These are phyloP conservation scores for Talinum fruticosum DNA, from an alignment of 148 eudicot species.

Conservation along the genomic window DNA sequence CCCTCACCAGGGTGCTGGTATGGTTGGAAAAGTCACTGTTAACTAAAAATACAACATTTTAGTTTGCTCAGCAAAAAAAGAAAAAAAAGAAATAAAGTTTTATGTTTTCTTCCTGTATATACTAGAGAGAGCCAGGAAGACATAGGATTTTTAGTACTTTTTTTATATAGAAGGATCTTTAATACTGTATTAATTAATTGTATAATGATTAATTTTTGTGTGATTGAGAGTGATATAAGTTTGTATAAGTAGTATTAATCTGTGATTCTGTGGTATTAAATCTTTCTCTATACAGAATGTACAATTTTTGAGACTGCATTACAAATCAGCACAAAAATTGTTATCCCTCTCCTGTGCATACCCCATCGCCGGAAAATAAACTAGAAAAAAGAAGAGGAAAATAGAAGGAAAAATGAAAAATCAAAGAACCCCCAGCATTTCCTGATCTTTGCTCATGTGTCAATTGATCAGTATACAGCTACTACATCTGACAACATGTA, in stretches of 20 bases:
- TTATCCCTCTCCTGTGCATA: constrained; percentile 15
- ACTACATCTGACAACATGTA: neutral
- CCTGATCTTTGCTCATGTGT: constrained; percentile 1
- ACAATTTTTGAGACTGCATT: constrained; percentile 15
- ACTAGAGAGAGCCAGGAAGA: no score
- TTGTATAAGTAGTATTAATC: neutral
- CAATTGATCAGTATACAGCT: constrained; percentile 3
- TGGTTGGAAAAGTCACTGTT: constrained; percentile 84
- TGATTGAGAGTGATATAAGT: neutral
- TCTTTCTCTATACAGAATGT: constrained; percentile 13
- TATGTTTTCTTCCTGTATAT: no score
- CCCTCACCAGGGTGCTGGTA: constrained; percentile 96
- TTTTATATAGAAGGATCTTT: no score
- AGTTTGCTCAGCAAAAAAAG: no score
- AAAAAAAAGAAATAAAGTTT: no score
- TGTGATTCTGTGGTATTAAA: no score
- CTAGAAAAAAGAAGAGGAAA: neutral
- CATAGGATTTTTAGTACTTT: no score
- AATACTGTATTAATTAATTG: no score
- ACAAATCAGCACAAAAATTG: constrained; percentile 10
- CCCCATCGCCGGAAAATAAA: neutral
- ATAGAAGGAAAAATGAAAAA: neutral
- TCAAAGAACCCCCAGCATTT: neutral
- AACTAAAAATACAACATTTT: constrained; percentile 28
- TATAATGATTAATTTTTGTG: no score